These are phyloP conservation scores for Beverwykella pulmonaria DNA, from an alignment of 495 filamentous ascomycete genomes.

Conservation along the genomic window DNA sequence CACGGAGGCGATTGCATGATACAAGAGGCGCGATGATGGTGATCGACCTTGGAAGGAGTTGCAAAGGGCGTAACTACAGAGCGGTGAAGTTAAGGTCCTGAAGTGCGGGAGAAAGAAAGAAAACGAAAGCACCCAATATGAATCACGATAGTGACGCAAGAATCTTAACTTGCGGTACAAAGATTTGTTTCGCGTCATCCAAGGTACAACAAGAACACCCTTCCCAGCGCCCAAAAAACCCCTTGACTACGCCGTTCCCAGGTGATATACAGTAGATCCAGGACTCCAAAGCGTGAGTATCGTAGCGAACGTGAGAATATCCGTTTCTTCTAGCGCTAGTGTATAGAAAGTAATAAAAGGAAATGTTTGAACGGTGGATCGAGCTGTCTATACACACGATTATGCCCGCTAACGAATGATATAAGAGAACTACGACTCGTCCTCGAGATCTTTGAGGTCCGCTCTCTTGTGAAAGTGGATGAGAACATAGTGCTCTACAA, in stretches of 20 bases:
- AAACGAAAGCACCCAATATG: too few relatives aligned
- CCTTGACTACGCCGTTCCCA: neutral
- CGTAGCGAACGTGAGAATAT: neutral
- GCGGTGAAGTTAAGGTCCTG: too few relatives aligned
- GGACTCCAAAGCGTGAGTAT: neutral
- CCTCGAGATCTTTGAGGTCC: conserved; percentile 11
- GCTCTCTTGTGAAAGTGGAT: conserved; percentile 24
- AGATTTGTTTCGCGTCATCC: too few relatives aligned
- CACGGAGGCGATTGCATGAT: too few relatives aligned
- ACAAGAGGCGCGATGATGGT: too few relatives aligned
- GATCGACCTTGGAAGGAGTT: too few relatives aligned
- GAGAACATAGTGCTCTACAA: conserved; percentile 19
- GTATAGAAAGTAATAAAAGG: neutral
- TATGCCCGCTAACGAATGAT: neutral
- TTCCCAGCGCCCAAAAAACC: neutral
- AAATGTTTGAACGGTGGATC: neutral
- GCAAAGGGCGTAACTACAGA: too few relatives aligned
- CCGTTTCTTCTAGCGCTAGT: neutral
- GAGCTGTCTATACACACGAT: neutral
- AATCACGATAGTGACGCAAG: too few relatives aligned
- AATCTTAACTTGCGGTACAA: too few relatives aligned
- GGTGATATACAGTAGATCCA: neutral
- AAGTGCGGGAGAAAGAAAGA: too few relatives aligned
- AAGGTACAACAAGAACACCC: neutral
- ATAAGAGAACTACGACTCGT: neutral